phyloP scores from a whole-genome alignment of 2,329 filamentous ascomycete species.

The Scedosporium dehoogii region DNA sequence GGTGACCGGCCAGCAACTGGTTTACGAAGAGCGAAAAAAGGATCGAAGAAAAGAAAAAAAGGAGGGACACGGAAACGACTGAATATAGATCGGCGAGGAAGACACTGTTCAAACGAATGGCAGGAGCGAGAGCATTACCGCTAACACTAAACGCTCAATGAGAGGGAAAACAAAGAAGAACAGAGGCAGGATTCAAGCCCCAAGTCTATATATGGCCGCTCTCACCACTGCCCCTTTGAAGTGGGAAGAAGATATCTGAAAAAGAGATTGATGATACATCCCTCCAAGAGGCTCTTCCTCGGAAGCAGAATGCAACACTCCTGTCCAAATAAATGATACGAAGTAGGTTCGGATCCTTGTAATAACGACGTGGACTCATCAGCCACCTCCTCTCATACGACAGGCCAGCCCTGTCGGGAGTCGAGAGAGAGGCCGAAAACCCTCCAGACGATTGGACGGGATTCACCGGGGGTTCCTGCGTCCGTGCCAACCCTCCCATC shows the following conservation, averaged over 20 bases:
- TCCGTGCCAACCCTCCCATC: not conserved
- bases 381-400: not conserved
- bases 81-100: not conserved
- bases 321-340: not conserved
- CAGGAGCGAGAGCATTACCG: not conserved
- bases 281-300: not conserved
- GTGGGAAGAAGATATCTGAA: not conserved
- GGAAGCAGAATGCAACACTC: too few species aligned
- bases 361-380: not conserved
- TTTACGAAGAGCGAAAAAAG: not conserved
- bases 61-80: not conserved
- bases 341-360: not conserved
- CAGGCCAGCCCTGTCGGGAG: not conserved
- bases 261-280: not conserved
- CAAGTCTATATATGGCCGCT: too few species aligned
- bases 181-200: not conserved
- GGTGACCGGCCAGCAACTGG: not conserved
- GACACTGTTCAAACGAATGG: not conserved
- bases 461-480: not conserved
- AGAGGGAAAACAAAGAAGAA: not conserved
- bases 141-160: not conserved
- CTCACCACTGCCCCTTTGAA: too few species aligned
- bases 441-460: not conserved
- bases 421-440: not conserved
- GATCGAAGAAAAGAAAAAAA: not conserved